These are phyloP conservation scores for Cryptomeria japonica DNA, from an alignment of 75 land plant species.

Conservation along the genomic window DNA sequence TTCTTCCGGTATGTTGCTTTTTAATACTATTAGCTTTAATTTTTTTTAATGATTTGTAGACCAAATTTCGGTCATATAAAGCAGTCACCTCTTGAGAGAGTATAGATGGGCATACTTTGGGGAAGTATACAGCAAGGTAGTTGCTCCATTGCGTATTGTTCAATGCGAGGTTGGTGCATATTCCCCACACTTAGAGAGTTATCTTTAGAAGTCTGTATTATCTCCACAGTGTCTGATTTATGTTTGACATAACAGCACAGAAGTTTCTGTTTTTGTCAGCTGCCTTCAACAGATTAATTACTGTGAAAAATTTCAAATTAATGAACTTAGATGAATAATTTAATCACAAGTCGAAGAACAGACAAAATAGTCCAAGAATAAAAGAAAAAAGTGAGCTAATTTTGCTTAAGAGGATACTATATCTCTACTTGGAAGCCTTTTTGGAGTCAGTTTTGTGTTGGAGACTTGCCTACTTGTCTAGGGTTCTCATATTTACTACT, in stretches of 20 bases:
- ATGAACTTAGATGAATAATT: background rate
- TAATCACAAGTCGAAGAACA: background rate
- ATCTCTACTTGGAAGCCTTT: too few species aligned
- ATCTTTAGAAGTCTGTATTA: background rate
- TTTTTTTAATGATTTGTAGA: background rate
- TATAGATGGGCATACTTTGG: background rate
- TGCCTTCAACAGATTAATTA: background rate
- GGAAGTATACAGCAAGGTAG: background rate
- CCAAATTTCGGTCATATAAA: background rate
- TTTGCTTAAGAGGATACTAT: too few species aligned
- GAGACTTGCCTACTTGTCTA: too few species aligned
- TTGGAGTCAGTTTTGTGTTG: too few species aligned
- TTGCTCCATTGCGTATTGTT: background rate
- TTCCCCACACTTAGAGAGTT: background rate
- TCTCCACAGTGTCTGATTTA: background rate
- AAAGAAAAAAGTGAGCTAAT: too few species aligned
- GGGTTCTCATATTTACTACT: too few species aligned
- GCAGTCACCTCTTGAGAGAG: background rate
- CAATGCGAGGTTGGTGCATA: background rate
- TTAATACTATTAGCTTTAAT: background rate
- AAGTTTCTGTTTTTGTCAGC: background rate
- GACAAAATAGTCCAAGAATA: too few species aligned
- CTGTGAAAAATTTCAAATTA: background rate
- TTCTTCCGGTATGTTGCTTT: background rate
- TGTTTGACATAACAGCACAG: background rate